phyloP scores from a whole-genome alignment of 225 moss, liverwort and hornwort genomes.

The Thuidium tamariscinum region DNA sequence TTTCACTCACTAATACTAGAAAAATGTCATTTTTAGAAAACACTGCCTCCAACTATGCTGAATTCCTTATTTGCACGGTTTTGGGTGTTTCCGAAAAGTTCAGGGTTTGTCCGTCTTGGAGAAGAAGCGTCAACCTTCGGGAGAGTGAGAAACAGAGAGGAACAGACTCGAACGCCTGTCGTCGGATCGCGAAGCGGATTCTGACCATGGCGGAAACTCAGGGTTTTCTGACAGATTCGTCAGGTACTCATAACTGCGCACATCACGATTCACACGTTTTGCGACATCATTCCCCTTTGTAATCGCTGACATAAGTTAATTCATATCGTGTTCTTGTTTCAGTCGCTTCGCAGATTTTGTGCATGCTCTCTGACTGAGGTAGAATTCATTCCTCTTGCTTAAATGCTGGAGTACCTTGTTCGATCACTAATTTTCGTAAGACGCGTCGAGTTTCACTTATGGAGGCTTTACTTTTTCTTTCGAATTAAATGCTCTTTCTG shows the following conservation, averaged over 20 bases:
- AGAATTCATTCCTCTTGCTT: neutral
- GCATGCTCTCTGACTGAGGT: neutral
- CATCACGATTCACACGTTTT: neutral
- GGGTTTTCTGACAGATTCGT: neutral
- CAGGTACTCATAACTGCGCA: neutral
- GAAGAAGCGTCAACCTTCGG: too few species aligned
- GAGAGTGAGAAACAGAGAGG: too few species aligned
- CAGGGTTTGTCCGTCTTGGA: neutral
- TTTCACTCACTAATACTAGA: too few species aligned
- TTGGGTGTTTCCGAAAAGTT: neutral
- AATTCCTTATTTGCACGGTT: too few species aligned
- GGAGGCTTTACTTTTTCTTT: neutral
- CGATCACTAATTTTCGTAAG: neutral
- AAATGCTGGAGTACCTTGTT: neutral
- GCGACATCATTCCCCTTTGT: neutral
- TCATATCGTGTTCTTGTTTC: neutral
- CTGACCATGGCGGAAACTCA: neutral
- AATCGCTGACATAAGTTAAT: neutral
- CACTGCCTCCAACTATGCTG: too few species aligned
- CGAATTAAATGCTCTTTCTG: neutral
- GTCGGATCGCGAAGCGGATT: neutral
- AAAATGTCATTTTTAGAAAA: too few species aligned
- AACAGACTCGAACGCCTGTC: neutral
- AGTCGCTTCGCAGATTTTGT: neutral
- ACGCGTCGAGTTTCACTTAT: neutral